Conservation (phyloP, 208 protist species). For the Borovskyia barvae region DNA sequence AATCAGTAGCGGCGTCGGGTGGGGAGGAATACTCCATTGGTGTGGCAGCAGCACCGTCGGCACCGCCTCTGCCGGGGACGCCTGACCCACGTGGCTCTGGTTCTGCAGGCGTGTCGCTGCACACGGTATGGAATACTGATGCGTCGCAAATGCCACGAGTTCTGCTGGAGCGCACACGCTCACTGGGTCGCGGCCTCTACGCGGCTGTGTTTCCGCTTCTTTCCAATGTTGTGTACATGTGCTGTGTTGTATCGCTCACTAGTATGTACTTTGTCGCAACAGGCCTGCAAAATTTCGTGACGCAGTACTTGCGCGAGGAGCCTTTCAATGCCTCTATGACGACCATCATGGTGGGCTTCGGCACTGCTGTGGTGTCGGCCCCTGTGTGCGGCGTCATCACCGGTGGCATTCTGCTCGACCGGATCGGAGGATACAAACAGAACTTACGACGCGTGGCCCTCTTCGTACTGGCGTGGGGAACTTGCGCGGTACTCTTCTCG, state of each 20-base stretch:
- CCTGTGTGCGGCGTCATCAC: slow-evolving; percentile 83
- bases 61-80: background rate
- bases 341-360: slow-evolving; percentile 84
- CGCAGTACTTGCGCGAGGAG: slow-evolving; percentile 76
- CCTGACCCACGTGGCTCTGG: background rate
- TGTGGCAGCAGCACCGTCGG: background rate
- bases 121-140: background rate
- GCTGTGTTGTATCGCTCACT: slow-evolving; percentile 76
- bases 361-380: slow-evolving; percentile 68
- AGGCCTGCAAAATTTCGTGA: slow-evolving; percentile 91
- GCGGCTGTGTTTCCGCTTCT: slow-evolving; percentile 25
- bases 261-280: slow-evolving; percentile 92
- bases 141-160: background rate
- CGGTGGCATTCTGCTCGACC: slow-evolving; percentile 84
- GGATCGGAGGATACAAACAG: slow-evolving; percentile 78
- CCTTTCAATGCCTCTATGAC: slow-evolving; percentile 81
- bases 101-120: background rate
- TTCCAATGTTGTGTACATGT: slow-evolving; percentile 70
- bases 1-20: too few species aligned
- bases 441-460: slow-evolving; percentile 60
- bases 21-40: background rate
- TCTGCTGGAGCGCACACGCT: background rate
- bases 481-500: slow-evolving; percentile 53
- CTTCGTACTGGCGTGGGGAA: slow-evolving; percentile 58
- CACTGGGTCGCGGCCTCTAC: background rate